phyloP scores from a whole-genome alignment of 495 filamentous ascomycete genomes.

The Penicillium paradoxum region DNA sequence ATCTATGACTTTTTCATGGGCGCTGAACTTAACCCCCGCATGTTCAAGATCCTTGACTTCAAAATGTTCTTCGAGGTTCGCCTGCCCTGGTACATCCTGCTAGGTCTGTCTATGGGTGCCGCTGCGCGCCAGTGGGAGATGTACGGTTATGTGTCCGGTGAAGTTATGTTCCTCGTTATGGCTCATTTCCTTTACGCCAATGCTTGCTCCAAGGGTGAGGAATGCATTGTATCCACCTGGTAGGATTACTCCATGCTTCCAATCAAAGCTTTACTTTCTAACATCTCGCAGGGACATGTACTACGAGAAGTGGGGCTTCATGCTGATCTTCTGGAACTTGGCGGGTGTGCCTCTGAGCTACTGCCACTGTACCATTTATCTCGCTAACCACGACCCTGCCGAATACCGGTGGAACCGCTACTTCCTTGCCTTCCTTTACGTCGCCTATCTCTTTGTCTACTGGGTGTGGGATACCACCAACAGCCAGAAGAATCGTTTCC shows the following conservation, averaged over 20 bases:
- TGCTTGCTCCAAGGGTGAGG: conserved; percentile 93
- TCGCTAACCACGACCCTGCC: conserved; percentile 82
- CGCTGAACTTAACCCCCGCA: conserved; percentile 90
- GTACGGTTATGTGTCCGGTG: conserved; percentile 87
- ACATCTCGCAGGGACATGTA: conserved; percentile 75
- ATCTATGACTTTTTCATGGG: conserved; percentile 99
- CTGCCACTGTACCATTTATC: conserved; percentile 94
- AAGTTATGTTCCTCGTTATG: conserved; percentile 83
- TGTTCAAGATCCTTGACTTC: conserved; percentile 91
- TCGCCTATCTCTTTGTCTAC: conserved; percentile 78
- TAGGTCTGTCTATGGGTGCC: conserved; percentile 69
- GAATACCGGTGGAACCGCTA: conserved; percentile 72
- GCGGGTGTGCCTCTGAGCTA: conserved; percentile 93
- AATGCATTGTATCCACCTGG: conserved; percentile 91
- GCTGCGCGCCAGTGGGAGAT: conserved; percentile 83
- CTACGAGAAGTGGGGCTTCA: conserved; percentile 99
- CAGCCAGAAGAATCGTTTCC: conserved; percentile 94
- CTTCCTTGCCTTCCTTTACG: conserved; percentile 60
- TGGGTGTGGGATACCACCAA: conserved; percentile 90
- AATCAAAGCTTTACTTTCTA: background rate
- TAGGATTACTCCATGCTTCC: conserved; percentile 24
- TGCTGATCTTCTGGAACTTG: conserved; percentile 99
- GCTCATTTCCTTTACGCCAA: conserved; percentile 96
- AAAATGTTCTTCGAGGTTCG: conserved; percentile 99
- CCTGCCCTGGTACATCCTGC: conserved; percentile 92